Conservation (phyloP, 2,329 filamentous ascomycete genomes). For the Sclerotinia minor region DNA sequence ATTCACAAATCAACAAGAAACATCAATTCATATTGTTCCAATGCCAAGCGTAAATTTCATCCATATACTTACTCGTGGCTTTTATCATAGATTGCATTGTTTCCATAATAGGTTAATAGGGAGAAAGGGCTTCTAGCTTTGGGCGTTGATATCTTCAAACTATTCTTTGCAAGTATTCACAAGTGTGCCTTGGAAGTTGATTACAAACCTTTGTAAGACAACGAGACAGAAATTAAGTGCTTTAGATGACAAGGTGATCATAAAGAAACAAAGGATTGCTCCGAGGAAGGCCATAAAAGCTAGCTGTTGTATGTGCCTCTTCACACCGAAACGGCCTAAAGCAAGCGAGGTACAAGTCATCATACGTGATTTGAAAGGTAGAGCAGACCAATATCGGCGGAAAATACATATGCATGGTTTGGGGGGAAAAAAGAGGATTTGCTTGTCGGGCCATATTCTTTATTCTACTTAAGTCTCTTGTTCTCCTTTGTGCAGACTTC, state of each 20-base stretch:
- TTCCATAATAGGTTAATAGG: neutral
- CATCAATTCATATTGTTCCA: neutral
- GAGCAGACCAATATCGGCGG: neutral
- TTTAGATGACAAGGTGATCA: neutral
- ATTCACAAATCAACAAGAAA: slow-evolving; percentile 7
- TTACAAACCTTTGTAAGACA: neutral
- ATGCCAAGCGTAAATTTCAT: neutral
- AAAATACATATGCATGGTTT: neutral
- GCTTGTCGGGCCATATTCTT: neutral
- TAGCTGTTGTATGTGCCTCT: neutral
- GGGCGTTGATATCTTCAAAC: neutral
- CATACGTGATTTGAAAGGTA: neutral
- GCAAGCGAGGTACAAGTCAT: too few species aligned
- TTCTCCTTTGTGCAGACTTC: neutral
- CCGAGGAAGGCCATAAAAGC: too few species aligned
- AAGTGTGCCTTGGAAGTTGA: neutral
- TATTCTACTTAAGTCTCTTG: neutral
- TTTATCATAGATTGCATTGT: neutral
- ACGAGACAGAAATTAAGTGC: too few species aligned
- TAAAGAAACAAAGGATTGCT: neutral
- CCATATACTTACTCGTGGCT: neutral
- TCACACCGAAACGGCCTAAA: neutral
- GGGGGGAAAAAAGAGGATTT: neutral
- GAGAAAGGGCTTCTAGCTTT: neutral
- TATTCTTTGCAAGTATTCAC: neutral